Conservation (phyloP, 2,329 filamentous ascomycete genomes). For the Tricladium varicosporioides region DNA sequence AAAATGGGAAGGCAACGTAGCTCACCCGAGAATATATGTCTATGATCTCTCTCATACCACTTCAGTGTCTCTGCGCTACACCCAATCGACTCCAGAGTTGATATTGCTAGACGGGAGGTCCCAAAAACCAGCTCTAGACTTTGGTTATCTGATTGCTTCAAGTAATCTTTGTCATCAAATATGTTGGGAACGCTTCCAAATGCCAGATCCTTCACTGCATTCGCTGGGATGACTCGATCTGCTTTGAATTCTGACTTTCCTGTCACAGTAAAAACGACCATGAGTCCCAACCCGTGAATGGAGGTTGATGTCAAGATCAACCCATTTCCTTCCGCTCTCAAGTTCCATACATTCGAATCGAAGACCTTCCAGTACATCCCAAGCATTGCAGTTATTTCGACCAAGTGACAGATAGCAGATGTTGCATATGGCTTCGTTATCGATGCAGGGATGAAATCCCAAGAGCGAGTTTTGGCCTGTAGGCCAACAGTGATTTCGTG, state of each 20-base stretch:
- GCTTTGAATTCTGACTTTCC: constrained; percentile 47
- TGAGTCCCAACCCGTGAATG: constrained; percentile 49
- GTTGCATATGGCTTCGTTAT: constrained; percentile 37
- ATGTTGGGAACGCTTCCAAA: constrained; percentile 57
- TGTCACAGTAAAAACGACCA: constrained; percentile 52
- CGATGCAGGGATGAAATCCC: constrained; percentile 39
- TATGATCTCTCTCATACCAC: constrained; percentile 36
- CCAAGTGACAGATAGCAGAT: constrained; percentile 36
- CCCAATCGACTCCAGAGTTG: constrained; percentile 51
- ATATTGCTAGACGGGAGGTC: constrained; percentile 47
- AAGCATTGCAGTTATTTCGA: constrained; percentile 36
- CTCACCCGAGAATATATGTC: constrained; percentile 32
- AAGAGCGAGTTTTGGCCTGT: constrained; percentile 35
- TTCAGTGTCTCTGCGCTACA: constrained; percentile 52
- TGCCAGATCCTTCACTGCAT: constrained; percentile 52
- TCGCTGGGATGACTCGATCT: constrained; percentile 51
- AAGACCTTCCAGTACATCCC: constrained; percentile 60
- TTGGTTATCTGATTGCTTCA: constrained; percentile 29
- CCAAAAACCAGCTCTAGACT: constrained; percentile 46
- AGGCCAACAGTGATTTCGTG: constrained; percentile 30
- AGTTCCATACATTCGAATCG: constrained; percentile 48
- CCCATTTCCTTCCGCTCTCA: constrained; percentile 41
- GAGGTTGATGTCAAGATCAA: constrained; percentile 36
- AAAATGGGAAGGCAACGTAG: not conserved
- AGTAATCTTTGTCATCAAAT: constrained; percentile 43